These are phyloP conservation scores for Cutaneotrichosporon cavernicola DNA, from an alignment of 1,284 basidiomycete species.

Conservation along the genomic window DNA sequence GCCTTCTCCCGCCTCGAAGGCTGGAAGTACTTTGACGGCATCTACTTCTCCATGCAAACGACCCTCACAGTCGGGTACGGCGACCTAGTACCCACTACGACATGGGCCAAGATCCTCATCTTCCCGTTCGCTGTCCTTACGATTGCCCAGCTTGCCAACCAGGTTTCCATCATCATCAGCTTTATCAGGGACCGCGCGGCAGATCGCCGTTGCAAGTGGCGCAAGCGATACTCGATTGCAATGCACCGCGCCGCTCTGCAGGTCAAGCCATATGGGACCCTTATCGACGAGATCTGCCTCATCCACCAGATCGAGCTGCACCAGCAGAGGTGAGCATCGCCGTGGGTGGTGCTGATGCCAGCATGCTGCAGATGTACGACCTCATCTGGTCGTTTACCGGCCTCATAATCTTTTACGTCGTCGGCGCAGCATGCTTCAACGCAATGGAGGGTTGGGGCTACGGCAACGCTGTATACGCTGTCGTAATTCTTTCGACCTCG, in stretches of 20 bases:
- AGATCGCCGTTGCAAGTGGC: slow-evolving; percentile 46
- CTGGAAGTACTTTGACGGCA: slow-evolving; percentile 49
- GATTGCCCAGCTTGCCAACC: slow-evolving; percentile 53
- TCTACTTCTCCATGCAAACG: slow-evolving; percentile 36
- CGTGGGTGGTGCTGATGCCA: slow-evolving; percentile 17
- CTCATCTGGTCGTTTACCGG: slow-evolving; percentile 44
- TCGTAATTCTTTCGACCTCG: slow-evolving; percentile 49
- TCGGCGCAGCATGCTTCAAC: slow-evolving; percentile 49
- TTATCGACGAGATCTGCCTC: slow-evolving; percentile 51
- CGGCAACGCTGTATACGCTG: slow-evolving; percentile 38
- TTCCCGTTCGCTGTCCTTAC: slow-evolving; percentile 53
- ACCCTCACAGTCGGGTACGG: slow-evolving; percentile 53
- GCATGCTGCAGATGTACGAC: slow-evolving; percentile 48
- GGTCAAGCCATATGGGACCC: slow-evolving; percentile 36
- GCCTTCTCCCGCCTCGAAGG: slow-evolving; percentile 45
- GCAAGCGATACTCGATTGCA: slow-evolving; percentile 39
- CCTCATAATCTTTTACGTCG: slow-evolving; percentile 50
- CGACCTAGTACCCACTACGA: slow-evolving; percentile 40
- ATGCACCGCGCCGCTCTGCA: slow-evolving; percentile 41
- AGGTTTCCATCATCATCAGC: slow-evolving; percentile 51
- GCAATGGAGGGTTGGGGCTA: slow-evolving; percentile 50
- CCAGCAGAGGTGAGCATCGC: slow-evolving; percentile 43
- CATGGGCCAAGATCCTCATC: slow-evolving; percentile 49
- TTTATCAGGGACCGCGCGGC: slow-evolving; percentile 45
- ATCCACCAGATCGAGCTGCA: slow-evolving; percentile 47